Conservation (phyloP, 2,329 filamentous ascomycete genomes). For the Stagonosporopsis cucurbitacearum region DNA sequence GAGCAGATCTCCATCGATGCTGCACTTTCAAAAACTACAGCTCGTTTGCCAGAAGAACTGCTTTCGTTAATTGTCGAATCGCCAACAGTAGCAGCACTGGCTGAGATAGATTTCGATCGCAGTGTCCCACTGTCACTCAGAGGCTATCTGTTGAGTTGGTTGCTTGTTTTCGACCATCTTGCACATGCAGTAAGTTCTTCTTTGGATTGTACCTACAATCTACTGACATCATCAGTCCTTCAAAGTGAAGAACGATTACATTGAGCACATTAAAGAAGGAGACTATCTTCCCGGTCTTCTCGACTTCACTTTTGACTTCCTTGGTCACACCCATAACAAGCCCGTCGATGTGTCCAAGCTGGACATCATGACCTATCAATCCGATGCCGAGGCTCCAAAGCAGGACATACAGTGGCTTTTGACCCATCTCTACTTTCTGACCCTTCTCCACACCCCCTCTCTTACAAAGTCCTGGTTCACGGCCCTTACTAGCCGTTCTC, state of each 20-base stretch:
- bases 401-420: slow-evolving; percentile 83
- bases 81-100: slow-evolving; percentile 72
- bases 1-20: slow-evolving; percentile 82
- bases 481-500: slow-evolving; percentile 72
- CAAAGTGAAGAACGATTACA: slow-evolving; percentile 82
- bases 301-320: slow-evolving; percentile 81
- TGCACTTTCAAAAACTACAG: slow-evolving; percentile 73
- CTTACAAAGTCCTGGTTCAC: slow-evolving; percentile 82
- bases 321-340: slow-evolving; percentile 77
- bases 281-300: slow-evolving; percentile 73
- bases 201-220: too few species aligned
- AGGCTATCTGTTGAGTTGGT: slow-evolving; percentile 87
- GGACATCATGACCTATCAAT: slow-evolving; percentile 70
- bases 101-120: slow-evolving; percentile 68
- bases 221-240: slow-evolving; percentile 63
- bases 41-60: slow-evolving; percentile 81
- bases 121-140: slow-evolving; percentile 73
- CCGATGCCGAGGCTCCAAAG: slow-evolving; percentile 66
- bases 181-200: slow-evolving; percentile 62
- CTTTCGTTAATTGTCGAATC: slow-evolving; percentile 82
- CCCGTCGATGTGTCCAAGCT: slow-evolving; percentile 74
- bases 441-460: slow-evolving; percentile 76
- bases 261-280: slow-evolving; percentile 76
- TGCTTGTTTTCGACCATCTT: slow-evolving; percentile 87
- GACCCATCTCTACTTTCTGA: slow-evolving; percentile 84